Percentiles rank a stretch among this genome's conserved stretches.
phyloP scores from a whole-genome alignment of 2,329 filamentous ascomycete genomes.

The Macrophomina tecta region DNA sequence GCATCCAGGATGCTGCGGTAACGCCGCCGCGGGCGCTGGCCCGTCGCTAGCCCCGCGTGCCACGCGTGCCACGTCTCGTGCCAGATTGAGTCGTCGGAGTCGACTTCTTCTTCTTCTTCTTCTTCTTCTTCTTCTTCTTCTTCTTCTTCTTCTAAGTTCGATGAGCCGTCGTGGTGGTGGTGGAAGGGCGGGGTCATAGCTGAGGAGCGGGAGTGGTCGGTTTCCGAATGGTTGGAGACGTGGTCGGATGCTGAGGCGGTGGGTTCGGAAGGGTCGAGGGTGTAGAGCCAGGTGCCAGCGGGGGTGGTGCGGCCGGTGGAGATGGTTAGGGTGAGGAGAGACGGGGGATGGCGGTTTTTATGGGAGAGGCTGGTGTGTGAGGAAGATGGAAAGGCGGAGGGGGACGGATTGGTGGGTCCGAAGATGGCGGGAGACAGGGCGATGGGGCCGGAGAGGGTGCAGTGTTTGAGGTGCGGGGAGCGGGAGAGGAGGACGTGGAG shows the following conservation, averaged over 20 bases:
- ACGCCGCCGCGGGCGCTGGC: not conserved
- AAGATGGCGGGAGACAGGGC: not conserved
- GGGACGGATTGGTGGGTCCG: not conserved
- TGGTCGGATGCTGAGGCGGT: not conserved
- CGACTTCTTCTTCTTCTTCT: not conserved
- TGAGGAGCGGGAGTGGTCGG: too few relatives aligned
- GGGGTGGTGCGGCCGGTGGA: conserved; percentile 4
- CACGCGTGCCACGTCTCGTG: not conserved
- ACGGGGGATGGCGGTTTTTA: not conserved
- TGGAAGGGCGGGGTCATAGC: not conserved
- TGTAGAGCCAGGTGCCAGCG: conserved; percentile 5
- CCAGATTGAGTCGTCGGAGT: conserved; percentile 5
- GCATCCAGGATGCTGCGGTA: not conserved
- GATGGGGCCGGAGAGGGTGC: not conserved
- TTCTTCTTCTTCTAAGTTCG: not conserved
- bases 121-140: too few relatives aligned
- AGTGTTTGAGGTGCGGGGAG: not conserved
- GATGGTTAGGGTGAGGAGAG: not conserved
- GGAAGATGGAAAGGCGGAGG: not conserved
- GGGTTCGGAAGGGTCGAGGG: not conserved
- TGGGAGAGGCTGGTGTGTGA: too few relatives aligned
- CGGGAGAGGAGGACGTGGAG: not conserved
- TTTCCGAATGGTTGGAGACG: not conserved
- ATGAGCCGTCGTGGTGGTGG: not conserved
- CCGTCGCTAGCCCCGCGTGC: not conserved